Evolutionary conservation across 192 early-diverging fungal genomes (phyloP).

Genomic region (Endogone sp.): DNA sequence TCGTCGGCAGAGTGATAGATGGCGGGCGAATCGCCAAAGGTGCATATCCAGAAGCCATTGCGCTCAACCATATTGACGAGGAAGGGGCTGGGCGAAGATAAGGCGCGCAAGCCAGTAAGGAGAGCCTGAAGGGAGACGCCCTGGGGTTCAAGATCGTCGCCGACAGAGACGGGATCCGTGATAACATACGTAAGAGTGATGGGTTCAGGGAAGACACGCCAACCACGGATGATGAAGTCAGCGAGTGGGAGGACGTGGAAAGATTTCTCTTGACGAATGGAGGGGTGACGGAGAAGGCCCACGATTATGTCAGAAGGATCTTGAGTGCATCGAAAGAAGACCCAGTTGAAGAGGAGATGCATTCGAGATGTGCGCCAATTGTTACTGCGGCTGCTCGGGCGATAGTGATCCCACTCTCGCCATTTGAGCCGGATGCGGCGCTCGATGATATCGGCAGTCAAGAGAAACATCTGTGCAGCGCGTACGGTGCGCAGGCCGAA

Average conservation of each 20-base stretch:
- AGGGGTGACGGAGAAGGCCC: not conserved
- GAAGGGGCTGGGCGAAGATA: not conserved
- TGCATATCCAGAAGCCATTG: not conserved
- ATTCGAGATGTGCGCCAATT: not conserved
- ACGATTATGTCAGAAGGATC: not conserved
- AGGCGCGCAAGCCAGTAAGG: not conserved
- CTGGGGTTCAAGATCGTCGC: not conserved
- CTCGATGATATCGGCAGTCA: not conserved
- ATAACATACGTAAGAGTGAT: not conserved
- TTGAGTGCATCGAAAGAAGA: not conserved
- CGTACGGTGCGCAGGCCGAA: not conserved
- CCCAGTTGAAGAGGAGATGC: not conserved
- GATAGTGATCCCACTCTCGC: not conserved
- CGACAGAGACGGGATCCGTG: not conserved
- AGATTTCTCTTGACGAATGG: not conserved
- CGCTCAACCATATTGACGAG: not conserved
- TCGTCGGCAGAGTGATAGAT: not conserved
- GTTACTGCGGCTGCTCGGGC: not conserved
- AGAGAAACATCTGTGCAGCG: not conserved
- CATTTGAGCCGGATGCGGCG: not conserved
- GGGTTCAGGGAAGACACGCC: not conserved
- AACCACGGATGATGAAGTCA: not conserved
- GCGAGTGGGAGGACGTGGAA: not conserved
- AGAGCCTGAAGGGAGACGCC: not conserved
- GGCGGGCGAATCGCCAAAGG: not conserved